phyloP scores from a whole-genome alignment of 2,329 filamentous ascomycete species.

The Talaromyces piceae region DNA sequence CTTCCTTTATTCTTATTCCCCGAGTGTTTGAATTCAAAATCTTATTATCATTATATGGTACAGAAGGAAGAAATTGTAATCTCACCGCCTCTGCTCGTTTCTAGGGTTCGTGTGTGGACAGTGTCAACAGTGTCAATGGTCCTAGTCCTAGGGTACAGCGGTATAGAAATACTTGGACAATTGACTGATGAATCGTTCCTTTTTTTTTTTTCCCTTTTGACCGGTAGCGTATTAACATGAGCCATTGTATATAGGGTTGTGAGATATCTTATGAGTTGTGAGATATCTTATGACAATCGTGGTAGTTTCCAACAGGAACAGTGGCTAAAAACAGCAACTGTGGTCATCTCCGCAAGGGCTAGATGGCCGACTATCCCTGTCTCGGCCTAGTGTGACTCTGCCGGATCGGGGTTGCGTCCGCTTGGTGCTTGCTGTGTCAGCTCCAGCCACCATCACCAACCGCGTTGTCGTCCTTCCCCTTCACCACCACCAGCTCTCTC shows the following conservation, averaged over 20 bases:
- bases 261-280: too few relatives aligned
- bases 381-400: not conserved
- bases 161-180: not conserved
- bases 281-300: too few relatives aligned
- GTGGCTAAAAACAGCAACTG: too few relatives aligned
- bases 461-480: not conserved
- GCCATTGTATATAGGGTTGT: too few relatives aligned
- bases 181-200: not conserved
- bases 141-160: not conserved
- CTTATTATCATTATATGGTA: not conserved
- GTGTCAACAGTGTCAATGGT: not conserved
- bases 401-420: not conserved
- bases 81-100: not conserved
- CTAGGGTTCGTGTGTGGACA: not conserved
- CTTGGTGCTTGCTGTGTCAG: not conserved
- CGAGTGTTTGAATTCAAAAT: constrained; percentile 3
- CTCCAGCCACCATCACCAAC: not conserved
- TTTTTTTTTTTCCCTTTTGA: not conserved
- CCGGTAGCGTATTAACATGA: too few relatives aligned
- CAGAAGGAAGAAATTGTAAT: constrained; percentile 1
- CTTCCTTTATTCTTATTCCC: not conserved
- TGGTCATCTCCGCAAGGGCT: not conserved
- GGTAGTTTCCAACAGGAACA: too few relatives aligned
- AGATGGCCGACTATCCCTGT: not conserved
- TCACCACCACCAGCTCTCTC: constrained; percentile 1